Evolutionary conservation across 495 filamentous ascomycete genomes (phyloP).

Genomic region (Aspergillus incahuasiensis): DNA sequence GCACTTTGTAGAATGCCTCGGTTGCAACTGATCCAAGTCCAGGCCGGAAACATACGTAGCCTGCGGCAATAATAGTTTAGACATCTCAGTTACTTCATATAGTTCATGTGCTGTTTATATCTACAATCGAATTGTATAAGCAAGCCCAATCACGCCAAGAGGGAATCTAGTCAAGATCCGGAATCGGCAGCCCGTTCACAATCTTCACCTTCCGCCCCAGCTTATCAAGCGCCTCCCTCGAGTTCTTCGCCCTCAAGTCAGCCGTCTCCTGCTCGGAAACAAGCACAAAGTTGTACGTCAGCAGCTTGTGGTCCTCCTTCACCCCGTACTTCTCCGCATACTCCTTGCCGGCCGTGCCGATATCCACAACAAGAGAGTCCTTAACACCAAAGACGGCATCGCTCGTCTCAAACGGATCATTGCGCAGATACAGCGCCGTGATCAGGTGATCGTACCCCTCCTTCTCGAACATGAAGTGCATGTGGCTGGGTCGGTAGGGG

Average conservation of each 20-base stretch:
- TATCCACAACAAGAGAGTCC: constrained; percentile 70
- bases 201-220: constrained; percentile 72
- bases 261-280: constrained; percentile 66
- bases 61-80: no score
- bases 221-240: constrained; percentile 64
- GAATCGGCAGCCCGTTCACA: constrained; percentile 77
- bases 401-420: constrained; percentile 83
- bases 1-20: no score
- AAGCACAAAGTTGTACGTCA: constrained; percentile 72
- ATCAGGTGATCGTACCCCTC: constrained; percentile 78
- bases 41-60: no score
- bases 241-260: constrained; percentile 64
- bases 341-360: constrained; percentile 58
- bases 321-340: constrained; percentile 56
- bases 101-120: no score
- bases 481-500: constrained; percentile 77
- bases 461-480: constrained; percentile 96
- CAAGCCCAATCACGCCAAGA: no score
- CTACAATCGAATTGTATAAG: no score
- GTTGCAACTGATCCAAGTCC: no score
- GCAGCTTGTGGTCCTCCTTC: constrained; percentile 47
- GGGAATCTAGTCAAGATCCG: constrained; percentile 60
- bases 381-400: constrained; percentile 96
- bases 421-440: constrained; percentile 82
- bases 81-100: no score